These are phyloP conservation scores for Geotrichum phurueaensis DNA, from an alignment of 1,139 yeast genomes.

Conservation along the genomic window DNA sequence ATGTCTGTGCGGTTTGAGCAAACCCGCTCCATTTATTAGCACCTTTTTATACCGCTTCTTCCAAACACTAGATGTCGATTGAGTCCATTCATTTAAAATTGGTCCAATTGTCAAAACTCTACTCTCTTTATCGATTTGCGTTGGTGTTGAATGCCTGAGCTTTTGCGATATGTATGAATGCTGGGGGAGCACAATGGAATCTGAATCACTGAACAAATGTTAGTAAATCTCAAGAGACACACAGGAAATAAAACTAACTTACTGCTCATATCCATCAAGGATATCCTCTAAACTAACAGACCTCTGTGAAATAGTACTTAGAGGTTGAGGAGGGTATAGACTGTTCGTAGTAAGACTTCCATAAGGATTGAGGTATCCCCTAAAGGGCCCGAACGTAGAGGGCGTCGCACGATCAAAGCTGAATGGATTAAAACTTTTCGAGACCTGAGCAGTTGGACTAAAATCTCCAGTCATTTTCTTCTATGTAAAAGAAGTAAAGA, in stretches of 20 bases:
- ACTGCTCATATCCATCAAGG: background rate
- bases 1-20: background rate
- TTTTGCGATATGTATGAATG: conserved; percentile 57
- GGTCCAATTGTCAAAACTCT: conserved; percentile 55
- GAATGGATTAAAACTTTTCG: background rate
- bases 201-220: background rate
- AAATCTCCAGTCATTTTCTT: background rate
- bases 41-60: conserved; percentile 5
- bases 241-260: background rate
- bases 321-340: background rate
- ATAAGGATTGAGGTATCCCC: background rate
- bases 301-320: background rate
- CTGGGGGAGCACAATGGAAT: background rate
- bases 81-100: conserved; percentile 56
- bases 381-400: background rate
- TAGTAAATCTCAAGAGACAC: background rate
- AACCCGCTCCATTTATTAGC: background rate
- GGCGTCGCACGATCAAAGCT: background rate
- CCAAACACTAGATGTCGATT: conserved; percentile 1
- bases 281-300: background rate
- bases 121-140: conserved; percentile 47
- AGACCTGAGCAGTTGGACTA: background rate
- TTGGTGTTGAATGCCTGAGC: conserved; percentile 50
- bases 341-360: background rate
- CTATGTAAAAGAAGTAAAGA: background rate